A percentile compares a stretch with the other conserved stretches of the same genome.
Evolutionary conservation across 768 basidiomycete species (phyloP).

Genomic region (Crassisporium funariophilum): DNA sequence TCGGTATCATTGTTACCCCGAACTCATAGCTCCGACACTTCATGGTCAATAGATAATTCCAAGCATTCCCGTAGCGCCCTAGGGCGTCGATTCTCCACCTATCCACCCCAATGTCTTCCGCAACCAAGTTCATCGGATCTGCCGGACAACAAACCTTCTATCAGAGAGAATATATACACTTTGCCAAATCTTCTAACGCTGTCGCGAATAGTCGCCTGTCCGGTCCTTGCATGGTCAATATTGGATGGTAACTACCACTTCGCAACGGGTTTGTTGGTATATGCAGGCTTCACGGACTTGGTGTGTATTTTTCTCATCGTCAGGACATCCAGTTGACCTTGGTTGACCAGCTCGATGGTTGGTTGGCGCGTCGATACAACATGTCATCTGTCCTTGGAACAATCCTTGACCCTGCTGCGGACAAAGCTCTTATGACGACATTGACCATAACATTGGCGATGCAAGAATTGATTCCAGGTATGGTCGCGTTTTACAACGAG

Average conservation of each 20-base stretch:
- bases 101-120: slow-evolving; percentile 15
- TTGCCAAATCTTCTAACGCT: slow-evolving; percentile 88
- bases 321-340: neutral
- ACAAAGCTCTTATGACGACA: slow-evolving; percentile 95
- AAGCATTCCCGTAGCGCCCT: neutral
- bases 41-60: neutral
- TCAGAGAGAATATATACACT: slow-evolving; percentile 91
- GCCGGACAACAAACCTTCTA: slow-evolving; percentile 30
- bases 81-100: slow-evolving; percentile 22
- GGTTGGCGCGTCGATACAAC: slow-evolving; percentile 80
- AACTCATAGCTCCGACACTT: neutral
- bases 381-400: slow-evolving; percentile 93
- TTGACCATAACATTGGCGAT: slow-evolving; percentile 83
- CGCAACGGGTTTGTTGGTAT: slow-evolving; percentile 83
- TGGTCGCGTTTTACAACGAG: slow-evolving; percentile 27
- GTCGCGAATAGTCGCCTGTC: slow-evolving; percentile 87
- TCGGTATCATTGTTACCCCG: neutral
- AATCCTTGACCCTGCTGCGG: slow-evolving; percentile 95
- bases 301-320: slow-evolving; percentile 46
- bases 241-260: slow-evolving; percentile 76
- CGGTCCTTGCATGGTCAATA: slow-evolving; percentile 89
- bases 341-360: slow-evolving; percentile 78
- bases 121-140: slow-evolving; percentile 17
- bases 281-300: slow-evolving; percentile 91
- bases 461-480: slow-evolving; percentile 83